phyloP scores from a whole-genome alignment of 2,329 filamentous ascomycete species.

The Bipolaris oryzae region DNA sequence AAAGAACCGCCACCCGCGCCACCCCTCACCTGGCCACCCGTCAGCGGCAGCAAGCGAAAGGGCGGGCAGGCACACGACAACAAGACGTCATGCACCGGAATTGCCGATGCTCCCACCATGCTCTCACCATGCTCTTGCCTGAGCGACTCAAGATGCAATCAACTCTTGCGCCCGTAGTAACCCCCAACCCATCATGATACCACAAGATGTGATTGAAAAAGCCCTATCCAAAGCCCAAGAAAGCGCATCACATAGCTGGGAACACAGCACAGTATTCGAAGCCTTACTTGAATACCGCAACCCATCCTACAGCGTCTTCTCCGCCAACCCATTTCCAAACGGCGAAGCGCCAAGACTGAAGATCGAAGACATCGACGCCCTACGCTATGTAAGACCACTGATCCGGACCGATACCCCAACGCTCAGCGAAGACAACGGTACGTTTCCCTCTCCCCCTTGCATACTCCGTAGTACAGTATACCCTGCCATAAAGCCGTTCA shows the following conservation, averaged over 20 bases:
- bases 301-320: slow-evolving; percentile 48
- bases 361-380: slow-evolving; percentile 33
- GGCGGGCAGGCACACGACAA: background rate
- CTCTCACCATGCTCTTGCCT: background rate
- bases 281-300: slow-evolving; percentile 51
- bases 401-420: slow-evolving; percentile 38
- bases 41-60: slow-evolving; percentile 14
- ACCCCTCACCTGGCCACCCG: slow-evolving; percentile 8
- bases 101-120: background rate
- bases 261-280: slow-evolving; percentile 51
- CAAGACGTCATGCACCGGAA: background rate
- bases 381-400: slow-evolving; percentile 46
- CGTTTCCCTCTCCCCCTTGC: background rate
- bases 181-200: slow-evolving; percentile 44
- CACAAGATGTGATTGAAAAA: slow-evolving; percentile 57
- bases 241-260: slow-evolving; percentile 50
- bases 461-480: too few species aligned
- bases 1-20: slow-evolving; percentile 4
- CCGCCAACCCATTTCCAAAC: slow-evolving; percentile 43
- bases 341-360: slow-evolving; percentile 32
- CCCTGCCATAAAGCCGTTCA: too few species aligned
- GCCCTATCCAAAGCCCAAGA: slow-evolving; percentile 36
- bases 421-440: slow-evolving; percentile 46
- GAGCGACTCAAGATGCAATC: background rate
- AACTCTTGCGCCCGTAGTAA: background rate